These are phyloP conservation scores for Pythium coloratum DNA, from an alignment of 352 stramenopile genomes.

Conservation along the genomic window DNA sequence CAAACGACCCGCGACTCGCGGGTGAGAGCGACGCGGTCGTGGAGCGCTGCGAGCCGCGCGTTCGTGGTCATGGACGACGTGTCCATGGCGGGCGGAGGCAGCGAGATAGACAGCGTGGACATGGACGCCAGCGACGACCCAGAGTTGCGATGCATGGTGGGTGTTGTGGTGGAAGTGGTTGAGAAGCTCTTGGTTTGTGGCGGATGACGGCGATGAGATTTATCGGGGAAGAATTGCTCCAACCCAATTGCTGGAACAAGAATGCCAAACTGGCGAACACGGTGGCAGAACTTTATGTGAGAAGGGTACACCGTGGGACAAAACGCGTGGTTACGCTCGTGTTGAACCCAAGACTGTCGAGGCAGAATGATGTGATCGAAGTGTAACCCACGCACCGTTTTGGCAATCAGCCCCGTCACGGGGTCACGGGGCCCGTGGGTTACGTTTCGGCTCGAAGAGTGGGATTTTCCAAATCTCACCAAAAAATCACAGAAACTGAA, in stretches of 20 bases:
- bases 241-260: background rate
- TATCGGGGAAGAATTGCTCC: background rate
- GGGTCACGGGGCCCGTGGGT: background rate
- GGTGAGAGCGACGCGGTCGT: constrained; percentile 8
- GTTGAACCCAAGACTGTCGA: no score
- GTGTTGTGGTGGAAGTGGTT: background rate
- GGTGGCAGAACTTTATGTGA: background rate
- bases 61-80: constrained; percentile 18
- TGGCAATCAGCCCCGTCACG: background rate
- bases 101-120: background rate
- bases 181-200: background rate
- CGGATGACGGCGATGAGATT: background rate
- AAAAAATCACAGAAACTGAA: background rate
- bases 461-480: background rate
- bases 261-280: background rate
- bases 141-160: constrained; percentile 9
- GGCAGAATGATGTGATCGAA: background rate
- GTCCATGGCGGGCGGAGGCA: background rate
- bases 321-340: no score
- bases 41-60: constrained; percentile 20
- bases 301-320: background rate
- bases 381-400: no score
- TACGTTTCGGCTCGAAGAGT: background rate
- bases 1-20: constrained; percentile 22
- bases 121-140: constrained; percentile 11